Conservation (phyloP, 129 eudicot genomes). For the Tagetes patula region DNA sequence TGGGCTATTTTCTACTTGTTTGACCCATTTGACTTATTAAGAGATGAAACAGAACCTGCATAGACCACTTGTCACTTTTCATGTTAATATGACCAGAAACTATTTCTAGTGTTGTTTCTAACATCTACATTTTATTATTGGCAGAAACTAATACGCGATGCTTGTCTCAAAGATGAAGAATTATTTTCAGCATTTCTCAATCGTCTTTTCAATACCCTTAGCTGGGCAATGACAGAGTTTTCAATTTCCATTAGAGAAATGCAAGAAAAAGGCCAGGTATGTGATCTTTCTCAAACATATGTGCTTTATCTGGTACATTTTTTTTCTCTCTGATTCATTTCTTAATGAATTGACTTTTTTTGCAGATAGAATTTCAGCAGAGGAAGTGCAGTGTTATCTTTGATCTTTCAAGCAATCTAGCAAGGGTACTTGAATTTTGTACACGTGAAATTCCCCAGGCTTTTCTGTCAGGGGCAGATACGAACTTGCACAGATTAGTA, state of each 20-base stretch:
- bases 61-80: neutral
- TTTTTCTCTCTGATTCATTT: neutral
- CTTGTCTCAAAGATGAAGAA: slow-evolving; percentile 70
- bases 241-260: slow-evolving; percentile 90
- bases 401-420: slow-evolving; percentile 94
- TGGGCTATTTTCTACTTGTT: neutral
- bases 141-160: slow-evolving; percentile 82
- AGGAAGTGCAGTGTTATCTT: slow-evolving; percentile 86
- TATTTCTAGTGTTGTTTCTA: neutral
- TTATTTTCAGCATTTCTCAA: slow-evolving; percentile 80
- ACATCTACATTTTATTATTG: slow-evolving; percentile 6
- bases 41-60: neutral
- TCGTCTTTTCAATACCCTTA: slow-evolving; percentile 81
- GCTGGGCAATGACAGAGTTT: slow-evolving; percentile 98
- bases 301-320: slow-evolving; percentile 3
- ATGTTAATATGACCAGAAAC: neutral
- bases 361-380: slow-evolving; percentile 74
- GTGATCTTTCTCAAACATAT: neutral
- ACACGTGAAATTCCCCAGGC: slow-evolving; percentile 87
- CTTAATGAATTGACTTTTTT: neutral
- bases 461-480: slow-evolving; percentile 80
- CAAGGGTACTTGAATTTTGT: slow-evolving; percentile 87
- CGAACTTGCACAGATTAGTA: slow-evolving; percentile 78
- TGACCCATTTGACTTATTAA: neutral
- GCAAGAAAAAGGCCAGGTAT: slow-evolving; percentile 87